Evolutionary conservation across 169 alveolate genomes (phyloP), one percentile per base, ranked within the genome.

Genomic region (Plasmodium chabaudi): DNA sequence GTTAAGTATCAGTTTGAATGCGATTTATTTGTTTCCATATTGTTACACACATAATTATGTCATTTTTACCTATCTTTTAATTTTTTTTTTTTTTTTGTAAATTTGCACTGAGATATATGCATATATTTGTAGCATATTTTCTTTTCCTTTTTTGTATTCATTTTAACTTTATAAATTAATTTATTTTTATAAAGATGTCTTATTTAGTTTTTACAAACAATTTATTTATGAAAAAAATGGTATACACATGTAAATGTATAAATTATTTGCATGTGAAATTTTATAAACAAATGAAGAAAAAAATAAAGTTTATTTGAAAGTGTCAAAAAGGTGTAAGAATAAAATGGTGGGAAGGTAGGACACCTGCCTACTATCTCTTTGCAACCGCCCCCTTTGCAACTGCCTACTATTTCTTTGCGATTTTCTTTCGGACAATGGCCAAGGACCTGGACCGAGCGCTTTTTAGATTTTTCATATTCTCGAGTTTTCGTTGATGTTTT

Each of bases 371-470:
- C 25, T 0, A 21, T 21, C 25, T 21, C 25, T 21, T 21, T 21
- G 25, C 25, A 21, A 21, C 5, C 0, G 1, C 69, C 6, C 1
- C 1, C 56, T 21, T 21, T 21, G 25, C 25, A 1, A 21, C 1
- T 21, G 25, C 25, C 25, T 21, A n/a, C n/a, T 1, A 21, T n/a
- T 25, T 44, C 34, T 77, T 77, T 9, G 27, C 25, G 51, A 53
- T 53, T 65, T 67, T 67, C 60, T 47, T 82, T 53, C 47, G 49
- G 34, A 82, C 55, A 67, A 82, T 82, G 3, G 46, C 65, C 0
- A 82, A 34, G 19, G 90, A 82, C 9, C 84, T 68, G 9, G 77
- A 19, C 23, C 90, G 57, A 3, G 90, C 90, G 44, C 90, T 67
- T 9, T 57, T 82, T 13, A 82, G 47, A 47, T 82, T 82, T 23